Evolutionary conservation across 306 rosid species (phyloP).

Genomic region (Carpinus viminea): DNA sequence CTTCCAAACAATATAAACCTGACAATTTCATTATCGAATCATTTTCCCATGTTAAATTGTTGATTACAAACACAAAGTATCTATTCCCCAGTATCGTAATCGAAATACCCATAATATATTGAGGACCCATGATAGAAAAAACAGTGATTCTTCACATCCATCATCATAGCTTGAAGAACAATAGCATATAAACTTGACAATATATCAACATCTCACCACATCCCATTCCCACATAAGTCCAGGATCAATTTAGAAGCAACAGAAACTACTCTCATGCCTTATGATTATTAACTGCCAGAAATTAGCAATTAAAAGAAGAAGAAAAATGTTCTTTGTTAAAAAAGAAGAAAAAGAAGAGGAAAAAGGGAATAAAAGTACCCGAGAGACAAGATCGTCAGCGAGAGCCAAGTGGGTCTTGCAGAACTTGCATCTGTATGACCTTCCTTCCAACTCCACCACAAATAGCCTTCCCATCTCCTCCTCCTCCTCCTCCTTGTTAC

Average conservation of each 20-base stretch:
- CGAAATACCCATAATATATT: not conserved
- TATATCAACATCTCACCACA: not conserved
- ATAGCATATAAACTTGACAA: not conserved
- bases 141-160: not conserved
- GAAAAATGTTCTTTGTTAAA: not conserved
- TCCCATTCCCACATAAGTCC: not conserved
- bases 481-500: not conserved
- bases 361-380: conserved; percentile 37
- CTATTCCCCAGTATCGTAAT: too few species aligned
- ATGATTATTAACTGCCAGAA: not conserved
- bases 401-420: conserved; percentile 86
- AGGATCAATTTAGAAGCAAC: not conserved
- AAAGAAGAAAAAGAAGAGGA: not conserved
- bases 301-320: not conserved
- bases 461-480: conserved; percentile 70
- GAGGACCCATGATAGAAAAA: not conserved
- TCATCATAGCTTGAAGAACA: not conserved
- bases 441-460: conserved; percentile 81
- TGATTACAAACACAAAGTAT: too few species aligned
- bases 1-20: too few species aligned
- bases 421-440: conserved; percentile 87
- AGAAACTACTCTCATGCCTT: not conserved
- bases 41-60: too few species aligned
- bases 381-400: conserved; percentile 70
- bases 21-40: too few species aligned